phyloP scores from a whole-genome alignment of 2,329 filamentous ascomycete genomes.

The Hypomyces rosellus region DNA sequence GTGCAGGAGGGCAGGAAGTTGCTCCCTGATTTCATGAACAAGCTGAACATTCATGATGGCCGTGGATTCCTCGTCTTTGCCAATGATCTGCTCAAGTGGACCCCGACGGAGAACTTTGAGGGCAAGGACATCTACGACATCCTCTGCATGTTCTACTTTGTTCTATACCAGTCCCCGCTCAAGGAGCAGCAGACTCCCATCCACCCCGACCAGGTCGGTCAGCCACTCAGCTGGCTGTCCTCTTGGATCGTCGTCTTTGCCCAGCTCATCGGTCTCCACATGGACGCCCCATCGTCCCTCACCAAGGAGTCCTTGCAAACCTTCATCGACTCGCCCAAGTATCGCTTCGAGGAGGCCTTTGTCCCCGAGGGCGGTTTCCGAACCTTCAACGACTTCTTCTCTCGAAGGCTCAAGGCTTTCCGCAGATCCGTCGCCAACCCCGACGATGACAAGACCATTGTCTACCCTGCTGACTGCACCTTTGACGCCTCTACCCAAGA shows the following conservation, averaged over 20 bases:
- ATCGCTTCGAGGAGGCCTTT: constrained; percentile 25
- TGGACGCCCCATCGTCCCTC: constrained; percentile 28
- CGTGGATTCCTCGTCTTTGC: constrained; percentile 19
- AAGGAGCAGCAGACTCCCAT: constrained; percentile 17
- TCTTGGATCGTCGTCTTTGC: constrained; percentile 34
- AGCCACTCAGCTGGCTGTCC: constrained; percentile 27
- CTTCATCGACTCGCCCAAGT: constrained; percentile 26
- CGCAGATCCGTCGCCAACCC: constrained; percentile 24
- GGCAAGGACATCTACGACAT: constrained; percentile 31
- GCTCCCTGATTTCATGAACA: constrained; percentile 18
- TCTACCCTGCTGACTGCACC: constrained; percentile 31
- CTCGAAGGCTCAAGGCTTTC: constrained; percentile 29
- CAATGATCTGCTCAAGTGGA: constrained; percentile 30
- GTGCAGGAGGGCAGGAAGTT: constrained; percentile 13
- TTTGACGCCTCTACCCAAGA: constrained; percentile 22
- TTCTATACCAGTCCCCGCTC: constrained; percentile 30
- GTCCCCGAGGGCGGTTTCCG: constrained; percentile 25
- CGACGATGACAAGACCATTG: constrained; percentile 23
- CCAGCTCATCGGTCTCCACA: constrained; percentile 27
- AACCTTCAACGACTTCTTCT: constrained; percentile 37
- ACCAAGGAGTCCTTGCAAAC: constrained; percentile 23
- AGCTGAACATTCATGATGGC: constrained; percentile 16
- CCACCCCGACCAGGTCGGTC: constrained; percentile 20
- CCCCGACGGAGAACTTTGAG: constrained; percentile 27
- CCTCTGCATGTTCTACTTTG: constrained; percentile 34